Percentiles rank a stretch among this genome's conserved stretches.
Conservation (phyloP, 257 asterid species). For the Catharanthus roseus region DNA sequence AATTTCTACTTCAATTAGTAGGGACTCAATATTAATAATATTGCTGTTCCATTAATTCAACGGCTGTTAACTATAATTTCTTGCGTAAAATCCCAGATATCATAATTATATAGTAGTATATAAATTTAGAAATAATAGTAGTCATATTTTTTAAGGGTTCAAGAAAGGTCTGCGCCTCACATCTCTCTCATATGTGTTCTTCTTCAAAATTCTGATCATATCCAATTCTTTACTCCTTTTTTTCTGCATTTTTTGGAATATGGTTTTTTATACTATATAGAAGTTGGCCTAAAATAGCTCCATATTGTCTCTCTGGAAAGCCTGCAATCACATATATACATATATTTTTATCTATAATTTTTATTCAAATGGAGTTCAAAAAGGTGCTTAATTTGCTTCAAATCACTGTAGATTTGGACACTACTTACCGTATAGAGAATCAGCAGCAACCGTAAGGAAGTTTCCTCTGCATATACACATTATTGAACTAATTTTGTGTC, state of each 20-base stretch:
- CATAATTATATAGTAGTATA: too few relatives aligned
- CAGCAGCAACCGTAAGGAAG: not conserved
- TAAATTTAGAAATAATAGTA: too few relatives aligned
- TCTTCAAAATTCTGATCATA: too few relatives aligned
- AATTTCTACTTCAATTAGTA: not conserved
- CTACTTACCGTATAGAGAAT: too few relatives aligned
- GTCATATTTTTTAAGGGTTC: not conserved
- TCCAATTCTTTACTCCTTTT: not conserved
- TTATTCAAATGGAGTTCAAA: not conserved
- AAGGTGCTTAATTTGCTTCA: constrained; percentile 6
- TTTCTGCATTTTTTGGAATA: too few relatives aligned
- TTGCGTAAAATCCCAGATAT: not conserved
- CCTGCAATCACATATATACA: too few relatives aligned
- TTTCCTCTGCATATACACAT: constrained; percentile 7
- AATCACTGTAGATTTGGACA: not conserved
- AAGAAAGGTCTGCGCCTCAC: not conserved
- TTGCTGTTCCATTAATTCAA: not conserved
- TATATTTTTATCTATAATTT: not conserved
- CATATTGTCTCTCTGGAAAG: constrained; percentile 11
- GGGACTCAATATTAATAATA: not conserved
- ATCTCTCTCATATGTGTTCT: not conserved
- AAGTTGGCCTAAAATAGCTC: not conserved
- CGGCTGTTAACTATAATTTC: too few relatives aligned
- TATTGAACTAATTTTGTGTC: not conserved
- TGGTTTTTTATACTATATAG: too few relatives aligned